Evolutionary conservation across 2,329 filamentous ascomycete genomes (phyloP).

Genomic region (Fusarium haematococcum): DNA sequence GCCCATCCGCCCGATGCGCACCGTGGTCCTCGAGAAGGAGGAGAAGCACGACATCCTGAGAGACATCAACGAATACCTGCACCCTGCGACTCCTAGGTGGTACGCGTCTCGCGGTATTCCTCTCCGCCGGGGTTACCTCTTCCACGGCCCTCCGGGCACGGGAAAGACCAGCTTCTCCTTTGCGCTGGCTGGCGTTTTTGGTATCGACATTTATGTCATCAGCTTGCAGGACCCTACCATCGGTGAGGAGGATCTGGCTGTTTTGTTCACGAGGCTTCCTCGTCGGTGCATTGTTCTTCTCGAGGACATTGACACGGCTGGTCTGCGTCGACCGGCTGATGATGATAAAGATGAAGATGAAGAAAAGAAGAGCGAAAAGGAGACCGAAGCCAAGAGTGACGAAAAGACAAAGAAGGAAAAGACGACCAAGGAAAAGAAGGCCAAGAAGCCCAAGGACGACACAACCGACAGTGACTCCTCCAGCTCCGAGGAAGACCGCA

Average conservation of each 20-base stretch:
- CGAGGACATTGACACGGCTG: constrained; percentile 77
- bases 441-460: constrained; percentile 44
- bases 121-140: constrained; percentile 80
- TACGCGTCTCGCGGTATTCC: constrained; percentile 82
- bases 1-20: constrained; percentile 77
- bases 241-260: constrained; percentile 70
- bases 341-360: constrained; percentile 44
- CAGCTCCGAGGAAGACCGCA: constrained; percentile 40
- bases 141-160: constrained; percentile 80
- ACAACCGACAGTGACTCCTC: constrained; percentile 35
- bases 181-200: constrained; percentile 74
- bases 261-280: constrained; percentile 71
- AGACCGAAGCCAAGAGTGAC: constrained; percentile 3
- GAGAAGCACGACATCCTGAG: constrained; percentile 75
- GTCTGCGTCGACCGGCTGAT: constrained; percentile 60
- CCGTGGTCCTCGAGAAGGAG: constrained; percentile 76
- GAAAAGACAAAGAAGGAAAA: constrained; percentile 23
- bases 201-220: constrained; percentile 75
- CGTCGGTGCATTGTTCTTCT: constrained; percentile 73
- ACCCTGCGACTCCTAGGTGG: constrained; percentile 77
- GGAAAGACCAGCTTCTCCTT: constrained; percentile 78
- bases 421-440: constrained; percentile 36
- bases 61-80: constrained; percentile 83
- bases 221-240: constrained; percentile 66
- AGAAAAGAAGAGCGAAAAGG: constrained; percentile 22